These are phyloP conservation scores for Blastocrithidia nonstop DNA, from an alignment of 208 protist genomes.

Conservation along the genomic window DNA sequence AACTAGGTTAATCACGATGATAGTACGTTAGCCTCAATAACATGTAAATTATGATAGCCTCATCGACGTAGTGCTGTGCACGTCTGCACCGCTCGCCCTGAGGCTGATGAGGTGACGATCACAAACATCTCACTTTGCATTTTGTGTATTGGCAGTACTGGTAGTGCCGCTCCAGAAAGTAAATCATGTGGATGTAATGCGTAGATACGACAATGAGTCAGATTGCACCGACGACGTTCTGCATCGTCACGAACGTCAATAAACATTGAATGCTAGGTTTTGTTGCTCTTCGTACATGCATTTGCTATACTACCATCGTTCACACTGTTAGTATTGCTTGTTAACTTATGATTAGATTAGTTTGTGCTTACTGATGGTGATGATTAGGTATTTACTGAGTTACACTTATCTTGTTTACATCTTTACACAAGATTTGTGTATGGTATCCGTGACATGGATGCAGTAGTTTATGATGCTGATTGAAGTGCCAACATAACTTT, in stretches of 20 bases:
- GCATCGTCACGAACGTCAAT: conserved; percentile 46
- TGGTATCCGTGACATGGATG: background rate
- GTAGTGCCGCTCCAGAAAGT: conserved; percentile 49
- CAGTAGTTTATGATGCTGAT: background rate
- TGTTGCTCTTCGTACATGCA: too few relatives aligned
- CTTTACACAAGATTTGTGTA: background rate
- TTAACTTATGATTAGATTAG: too few relatives aligned
- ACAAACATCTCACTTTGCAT: conserved; percentile 36
- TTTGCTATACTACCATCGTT: too few relatives aligned
- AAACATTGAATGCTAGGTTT: conserved; percentile 10
- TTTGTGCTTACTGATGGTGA: too few relatives aligned
- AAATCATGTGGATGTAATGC: conserved; percentile 65
- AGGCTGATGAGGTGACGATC: conserved; percentile 22
- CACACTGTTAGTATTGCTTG: too few relatives aligned
- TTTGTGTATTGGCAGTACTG: conserved; percentile 42
- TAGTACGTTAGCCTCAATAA: too few relatives aligned
- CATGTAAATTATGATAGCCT: conserved; percentile 38
- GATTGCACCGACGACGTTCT: conserved; percentile 18
- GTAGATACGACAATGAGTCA: conserved; percentile 10
- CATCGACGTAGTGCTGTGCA: conserved; percentile 42
- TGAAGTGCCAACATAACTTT: background rate
- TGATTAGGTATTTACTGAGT: too few relatives aligned
- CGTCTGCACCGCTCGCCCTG: conserved; percentile 33
- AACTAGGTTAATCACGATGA: too few relatives aligned
- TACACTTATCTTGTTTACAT: background rate